Base-by-base conservation (phyloP, 2,329 filamentous ascomycete genomes). In the Bimuria novae-zelandiae region DNA sequence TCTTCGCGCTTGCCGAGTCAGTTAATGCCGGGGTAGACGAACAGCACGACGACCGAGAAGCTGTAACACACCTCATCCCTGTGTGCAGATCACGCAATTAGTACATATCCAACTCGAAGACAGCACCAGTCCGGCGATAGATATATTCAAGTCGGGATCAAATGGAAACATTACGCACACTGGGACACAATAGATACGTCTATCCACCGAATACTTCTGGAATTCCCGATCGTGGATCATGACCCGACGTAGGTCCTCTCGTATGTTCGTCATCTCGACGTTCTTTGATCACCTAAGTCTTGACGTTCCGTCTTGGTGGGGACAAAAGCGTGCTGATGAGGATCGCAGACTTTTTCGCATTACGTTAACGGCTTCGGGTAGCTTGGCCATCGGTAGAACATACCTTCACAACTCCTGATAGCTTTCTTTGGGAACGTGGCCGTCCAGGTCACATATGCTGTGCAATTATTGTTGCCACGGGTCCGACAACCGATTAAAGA, bases 101-200 rank as follows among this genome's bases (percentile, higher is more conserved):
- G 43, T 27, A 27, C 10, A 27, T 6, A 27, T 27, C 10, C 25
- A 27, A 27, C 25, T 27, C 30, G 8, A 7, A 16, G 14, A 12
- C 10, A 21, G 5, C 16, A 4, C 16, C 27, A n/a, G 14, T 27
- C 16, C 8, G n/a, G 21, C 29, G 43, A 25, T 21, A 11, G 21
- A 23, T 25, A 32, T 10, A 21, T 7, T 10, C 8, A 21, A 3
- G 36, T 17, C 12, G 11, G 7, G 30, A 17, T 12, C 7, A 19
- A 17, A 25, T 10, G 6, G 21, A 46, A n/a, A 17, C 12, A 16
- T 17, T 36, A 46, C 43, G 43, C 43, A 46, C 33, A 74, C 69
- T 4, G 74, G 74, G 10, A 73, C 72, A 44, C 68, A 72, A 56
- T 76, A 76, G 57, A 76, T 71, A 25, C 55, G 50, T 23, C 71